Conservation (phyloP, 2,329 filamentous ascomycete species). For the Diaporthe eres region DNA sequence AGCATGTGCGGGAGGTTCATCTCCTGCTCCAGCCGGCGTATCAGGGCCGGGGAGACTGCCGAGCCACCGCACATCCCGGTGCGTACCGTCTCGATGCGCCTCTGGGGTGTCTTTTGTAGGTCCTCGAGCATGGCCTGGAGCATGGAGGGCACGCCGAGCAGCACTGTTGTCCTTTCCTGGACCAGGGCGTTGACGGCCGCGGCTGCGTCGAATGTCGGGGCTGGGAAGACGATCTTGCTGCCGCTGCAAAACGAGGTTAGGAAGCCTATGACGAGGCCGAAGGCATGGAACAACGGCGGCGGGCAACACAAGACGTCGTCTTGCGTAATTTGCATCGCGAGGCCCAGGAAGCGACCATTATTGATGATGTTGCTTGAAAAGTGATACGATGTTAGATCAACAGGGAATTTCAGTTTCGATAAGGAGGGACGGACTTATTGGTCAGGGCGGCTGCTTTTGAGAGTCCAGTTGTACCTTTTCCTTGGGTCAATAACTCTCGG, state of each 20-base stretch:
- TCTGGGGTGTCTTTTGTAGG: neutral
- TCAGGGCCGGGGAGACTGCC: neutral
- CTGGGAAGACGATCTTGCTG: neutral
- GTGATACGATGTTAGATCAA: neutral
- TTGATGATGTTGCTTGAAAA: neutral
- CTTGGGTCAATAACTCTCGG: neutral
- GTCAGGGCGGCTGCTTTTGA: conserved; percentile 12
- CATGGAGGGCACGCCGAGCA: conserved; percentile 5
- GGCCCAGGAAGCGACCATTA: conserved; percentile 60
- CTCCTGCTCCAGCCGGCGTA: neutral
- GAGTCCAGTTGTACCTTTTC: conserved; percentile 1
- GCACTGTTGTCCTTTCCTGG: neutral
- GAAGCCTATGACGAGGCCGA: conserved; percentile 79
- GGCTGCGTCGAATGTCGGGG: neutral
- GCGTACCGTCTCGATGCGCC: neutral
- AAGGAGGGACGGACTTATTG: neutral
- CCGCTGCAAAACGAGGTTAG: conserved; percentile 69
- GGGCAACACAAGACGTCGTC: conserved; percentile 75
- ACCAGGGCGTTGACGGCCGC: neutral
- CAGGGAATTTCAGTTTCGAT: neutral
- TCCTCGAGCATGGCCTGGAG: neutral
- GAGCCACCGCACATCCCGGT: neutral
- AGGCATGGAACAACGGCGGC: conserved; percentile 77
- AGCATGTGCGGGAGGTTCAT: neutral
- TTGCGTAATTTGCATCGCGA: conserved; percentile 74